Conservation (phyloP, 2,329 filamentous ascomycete species). For the Beauveria caledonica region DNA sequence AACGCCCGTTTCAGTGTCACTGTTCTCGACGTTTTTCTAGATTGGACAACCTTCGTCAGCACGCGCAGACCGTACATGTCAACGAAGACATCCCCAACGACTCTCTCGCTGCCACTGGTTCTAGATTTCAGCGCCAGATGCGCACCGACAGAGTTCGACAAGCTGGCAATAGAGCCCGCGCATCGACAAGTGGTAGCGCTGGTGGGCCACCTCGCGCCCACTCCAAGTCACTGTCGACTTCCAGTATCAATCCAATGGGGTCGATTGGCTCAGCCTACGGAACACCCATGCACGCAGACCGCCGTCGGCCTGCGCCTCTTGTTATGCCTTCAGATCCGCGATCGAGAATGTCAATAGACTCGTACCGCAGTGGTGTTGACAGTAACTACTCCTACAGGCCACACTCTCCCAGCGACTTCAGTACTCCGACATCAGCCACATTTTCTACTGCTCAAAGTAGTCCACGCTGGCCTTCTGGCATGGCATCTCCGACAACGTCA, state of each 20-base stretch:
- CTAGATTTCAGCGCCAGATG: constrained; percentile 85
- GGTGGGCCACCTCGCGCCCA: constrained; percentile 68
- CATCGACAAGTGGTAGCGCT: constrained; percentile 68
- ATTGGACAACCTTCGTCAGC: constrained; percentile 89
- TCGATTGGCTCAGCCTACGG: constrained; percentile 60
- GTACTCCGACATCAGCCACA: constrained; percentile 75
- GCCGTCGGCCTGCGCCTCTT: constrained; percentile 70
- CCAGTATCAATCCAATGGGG: constrained; percentile 70
- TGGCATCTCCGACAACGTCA: constrained; percentile 65
- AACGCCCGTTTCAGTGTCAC: constrained; percentile 93
- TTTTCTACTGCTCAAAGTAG: constrained; percentile 72
- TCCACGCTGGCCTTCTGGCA: constrained; percentile 60
- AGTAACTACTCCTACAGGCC: constrained; percentile 55
- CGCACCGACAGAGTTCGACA: constrained; percentile 77
- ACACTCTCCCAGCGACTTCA: constrained; percentile 64
- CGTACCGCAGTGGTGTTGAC: constrained; percentile 56
- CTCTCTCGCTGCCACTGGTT: constrained; percentile 86
- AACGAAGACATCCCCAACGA: constrained; percentile 95
- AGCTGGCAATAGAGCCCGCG: constrained; percentile 60
- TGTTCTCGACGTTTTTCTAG: constrained; percentile 89
- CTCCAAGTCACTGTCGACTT: constrained; percentile 76
- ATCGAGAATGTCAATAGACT: constrained; percentile 58
- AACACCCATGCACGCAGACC: constrained; percentile 45
- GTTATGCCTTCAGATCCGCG: constrained; percentile 72
- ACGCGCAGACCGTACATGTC: constrained; percentile 94